phyloP scores from a whole-genome alignment of 1,284 basidiomycete species.

The Malassezia restricta region DNA sequence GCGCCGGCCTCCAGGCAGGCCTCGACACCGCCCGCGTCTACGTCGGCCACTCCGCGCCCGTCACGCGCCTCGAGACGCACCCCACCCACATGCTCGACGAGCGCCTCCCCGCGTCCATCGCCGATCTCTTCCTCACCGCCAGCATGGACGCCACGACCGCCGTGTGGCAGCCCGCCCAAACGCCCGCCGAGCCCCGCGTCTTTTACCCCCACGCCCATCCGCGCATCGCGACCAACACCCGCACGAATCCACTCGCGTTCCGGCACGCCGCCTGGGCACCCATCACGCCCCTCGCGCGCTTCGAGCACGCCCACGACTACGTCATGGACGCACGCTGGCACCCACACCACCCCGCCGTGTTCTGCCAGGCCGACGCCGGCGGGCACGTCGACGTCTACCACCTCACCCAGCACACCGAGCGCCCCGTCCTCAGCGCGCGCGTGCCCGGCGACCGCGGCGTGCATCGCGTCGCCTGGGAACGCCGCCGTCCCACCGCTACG shows the following conservation, averaged over 20 bases:
- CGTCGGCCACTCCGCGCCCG: constrained; percentile 77
- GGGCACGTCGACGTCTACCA: constrained; percentile 96
- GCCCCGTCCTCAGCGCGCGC: neutral
- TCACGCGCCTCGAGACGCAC: constrained; percentile 89
- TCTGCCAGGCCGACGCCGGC: constrained; percentile 82
- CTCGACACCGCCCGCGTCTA: constrained; percentile 82
- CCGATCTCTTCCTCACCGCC: constrained; percentile 70
- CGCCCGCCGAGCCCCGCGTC: neutral
- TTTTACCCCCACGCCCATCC: constrained; percentile 14
- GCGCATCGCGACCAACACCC: constrained; percentile 13
- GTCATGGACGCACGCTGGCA: constrained; percentile 99
- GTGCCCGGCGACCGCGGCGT: constrained; percentile 58
- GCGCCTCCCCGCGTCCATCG: constrained; percentile 62
- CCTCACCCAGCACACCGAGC: constrained; percentile 79
- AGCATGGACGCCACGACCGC: constrained; percentile 40
- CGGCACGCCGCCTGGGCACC: constrained; percentile 8
- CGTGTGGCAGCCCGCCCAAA: constrained; percentile 23
- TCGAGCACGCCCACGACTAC: constrained; percentile 50
- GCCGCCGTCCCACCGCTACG: constrained; percentile 50
- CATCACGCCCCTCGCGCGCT: constrained; percentile 10
- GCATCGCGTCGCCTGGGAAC: constrained; percentile 91
- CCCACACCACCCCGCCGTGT: constrained; percentile 80
- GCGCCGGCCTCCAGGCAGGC: constrained; percentile 88
- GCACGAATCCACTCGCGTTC: constrained; percentile 15
- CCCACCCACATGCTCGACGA: constrained; percentile 51